Conservation (phyloP, 306 rosid genomes). For the Arachis hypogaea region DNA sequence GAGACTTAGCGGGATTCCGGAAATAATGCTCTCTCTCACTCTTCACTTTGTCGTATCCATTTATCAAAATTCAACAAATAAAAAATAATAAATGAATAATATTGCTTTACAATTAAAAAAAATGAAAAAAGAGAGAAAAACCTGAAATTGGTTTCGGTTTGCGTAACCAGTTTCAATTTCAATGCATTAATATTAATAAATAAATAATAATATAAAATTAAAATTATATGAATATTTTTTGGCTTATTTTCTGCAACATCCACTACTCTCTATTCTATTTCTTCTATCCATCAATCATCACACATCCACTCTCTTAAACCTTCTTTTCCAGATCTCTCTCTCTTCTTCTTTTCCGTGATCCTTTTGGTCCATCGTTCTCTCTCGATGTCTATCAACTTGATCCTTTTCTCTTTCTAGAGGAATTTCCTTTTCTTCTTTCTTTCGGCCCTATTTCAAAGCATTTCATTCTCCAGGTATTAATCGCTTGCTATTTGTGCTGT, state of each 20-base stretch:
- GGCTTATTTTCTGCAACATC: constrained; percentile 44
- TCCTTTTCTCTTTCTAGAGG: background rate
- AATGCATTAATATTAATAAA: too few relatives aligned
- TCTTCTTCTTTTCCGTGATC: background rate
- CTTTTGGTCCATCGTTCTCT: background rate
- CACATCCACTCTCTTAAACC: constrained; percentile 24
- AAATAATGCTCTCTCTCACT: constrained; percentile 20
- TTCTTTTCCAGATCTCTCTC: constrained; percentile 29
- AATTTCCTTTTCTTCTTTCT: background rate
- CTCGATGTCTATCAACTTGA: constrained; percentile 9
- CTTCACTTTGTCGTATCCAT: constrained; percentile 29
- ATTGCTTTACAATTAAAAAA: background rate
- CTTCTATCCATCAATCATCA: constrained; percentile 26
- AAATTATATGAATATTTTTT: constrained; percentile 29
- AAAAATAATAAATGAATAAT: background rate
- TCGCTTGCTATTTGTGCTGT: background rate
- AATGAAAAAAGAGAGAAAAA: background rate
- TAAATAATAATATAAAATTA: constrained; percentile 14
- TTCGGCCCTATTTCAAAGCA: constrained; percentile 2
- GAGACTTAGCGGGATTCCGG: constrained; percentile 35
- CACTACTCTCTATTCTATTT: constrained; percentile 33
- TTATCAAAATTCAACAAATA: background rate
- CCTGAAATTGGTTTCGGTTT: constrained; percentile 43
- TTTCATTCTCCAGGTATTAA: constrained; percentile 38
- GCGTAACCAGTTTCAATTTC: constrained; percentile 33